These are phyloP conservation scores for Scytalidium sp. DNA, from an alignment of 2,329 filamentous ascomycete species.

Conservation along the genomic window DNA sequence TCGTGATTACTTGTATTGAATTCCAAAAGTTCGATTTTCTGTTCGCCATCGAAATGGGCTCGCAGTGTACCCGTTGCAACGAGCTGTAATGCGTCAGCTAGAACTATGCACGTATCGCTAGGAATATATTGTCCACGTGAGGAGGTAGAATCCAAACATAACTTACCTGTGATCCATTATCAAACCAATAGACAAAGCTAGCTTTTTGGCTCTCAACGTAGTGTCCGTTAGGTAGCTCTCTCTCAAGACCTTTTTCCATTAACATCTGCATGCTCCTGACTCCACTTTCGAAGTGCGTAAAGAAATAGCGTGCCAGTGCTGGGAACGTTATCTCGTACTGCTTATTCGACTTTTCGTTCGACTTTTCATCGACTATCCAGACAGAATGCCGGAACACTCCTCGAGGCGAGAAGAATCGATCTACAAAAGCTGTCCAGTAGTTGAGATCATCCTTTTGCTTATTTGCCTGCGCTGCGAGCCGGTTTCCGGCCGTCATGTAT, in stretches of 20 bases:
- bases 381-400: constrained; percentile 77
- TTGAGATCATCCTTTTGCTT: constrained; percentile 65
- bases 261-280: constrained; percentile 83
- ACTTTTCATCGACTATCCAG: constrained; percentile 52
- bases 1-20: constrained; percentile 75
- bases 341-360: constrained; percentile 63
- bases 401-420: constrained; percentile 73
- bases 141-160: not conserved
- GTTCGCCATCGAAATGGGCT: constrained; percentile 74
- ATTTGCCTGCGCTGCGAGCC: constrained; percentile 38
- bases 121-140: not conserved
- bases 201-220: constrained; percentile 74
- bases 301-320: constrained; percentile 83
- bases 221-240: constrained; percentile 57
- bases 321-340: constrained; percentile 83
- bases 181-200: constrained; percentile 86
- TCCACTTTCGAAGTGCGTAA: constrained; percentile 83
- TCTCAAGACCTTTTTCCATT: constrained; percentile 65
- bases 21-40: constrained; percentile 82
- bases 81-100: constrained; percentile 50
- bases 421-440: constrained; percentile 79
- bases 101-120: not conserved
- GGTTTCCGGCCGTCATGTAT: constrained; percentile 20
- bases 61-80: constrained; percentile 74
- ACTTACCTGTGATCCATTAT: constrained; percentile 76